Evolutionary conservation across 2,329 filamentous ascomycete genomes (phyloP).

Genomic region (Calonectria pteridis): DNA sequence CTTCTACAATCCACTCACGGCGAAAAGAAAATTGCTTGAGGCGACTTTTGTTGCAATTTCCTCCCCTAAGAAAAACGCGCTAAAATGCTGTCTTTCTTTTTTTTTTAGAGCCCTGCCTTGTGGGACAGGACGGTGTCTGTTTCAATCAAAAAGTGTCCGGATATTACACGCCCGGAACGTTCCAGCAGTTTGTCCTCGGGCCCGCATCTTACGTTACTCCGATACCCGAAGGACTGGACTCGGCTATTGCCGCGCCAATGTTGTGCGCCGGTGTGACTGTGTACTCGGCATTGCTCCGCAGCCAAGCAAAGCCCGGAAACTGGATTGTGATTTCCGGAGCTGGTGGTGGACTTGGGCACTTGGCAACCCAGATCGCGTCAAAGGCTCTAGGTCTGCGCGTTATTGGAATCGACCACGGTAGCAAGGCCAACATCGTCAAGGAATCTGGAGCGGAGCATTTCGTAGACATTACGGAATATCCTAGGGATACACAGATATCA

Average conservation of each 20-base stretch:
- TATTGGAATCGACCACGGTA: conserved; percentile 11
- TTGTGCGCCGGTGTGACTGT: conserved; percentile 16
- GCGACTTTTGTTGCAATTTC: no score
- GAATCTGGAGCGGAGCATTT: conserved; percentile 17
- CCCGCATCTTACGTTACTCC: conserved; percentile 18
- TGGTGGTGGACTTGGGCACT: conserved; percentile 18
- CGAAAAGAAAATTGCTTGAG: neutral
- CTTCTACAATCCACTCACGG: neutral
- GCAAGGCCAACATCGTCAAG: neutral
- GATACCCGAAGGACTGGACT: conserved; percentile 12
- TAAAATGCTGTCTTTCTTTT: neutral
- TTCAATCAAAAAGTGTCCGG: conserved; percentile 16
- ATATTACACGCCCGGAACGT: conserved; percentile 10
- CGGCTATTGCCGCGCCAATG: conserved; percentile 11
- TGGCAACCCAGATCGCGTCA: conserved; percentile 6
- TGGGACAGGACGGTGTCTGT: conserved; percentile 6
- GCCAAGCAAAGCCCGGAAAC: neutral
- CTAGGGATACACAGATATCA: neutral
- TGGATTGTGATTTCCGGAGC: conserved; percentile 15
- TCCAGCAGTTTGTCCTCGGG: conserved; percentile 15
- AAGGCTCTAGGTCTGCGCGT: conserved; percentile 14
- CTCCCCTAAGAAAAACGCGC: neutral
- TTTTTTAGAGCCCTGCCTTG: conserved; percentile 6
- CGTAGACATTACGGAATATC: neutral
- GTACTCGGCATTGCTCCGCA: conserved; percentile 9